Base-by-base conservation (phyloP, 208 protist genomes). In the Lotmaria passim region DNA sequence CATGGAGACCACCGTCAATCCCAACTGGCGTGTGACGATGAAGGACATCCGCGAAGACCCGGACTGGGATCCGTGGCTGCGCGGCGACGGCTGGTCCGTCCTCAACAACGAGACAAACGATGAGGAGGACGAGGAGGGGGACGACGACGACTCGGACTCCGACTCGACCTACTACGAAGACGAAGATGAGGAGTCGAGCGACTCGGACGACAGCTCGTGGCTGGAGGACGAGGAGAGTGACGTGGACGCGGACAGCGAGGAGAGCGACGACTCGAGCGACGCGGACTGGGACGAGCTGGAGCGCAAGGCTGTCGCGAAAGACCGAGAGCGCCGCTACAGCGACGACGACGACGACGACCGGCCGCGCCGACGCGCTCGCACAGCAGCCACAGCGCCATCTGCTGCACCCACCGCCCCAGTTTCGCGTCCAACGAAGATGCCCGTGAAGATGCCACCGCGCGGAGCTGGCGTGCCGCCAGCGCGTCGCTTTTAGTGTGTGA, bases 41-140 rank as follows among this genome's bases (percentile, higher is more conserved):
- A 94, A 97, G 78, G 77, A 86, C 31, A 97, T 99, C 50, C 77
- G 81, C 15, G 86, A 87, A 1, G 92, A 98, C 66, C 38, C 81
- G 8, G 85, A 96, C 31, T 94, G 91, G 93, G 74, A 96, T 52
- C 91, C 89, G 41, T 97, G 87, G 89, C 62, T 74, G 8, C 73
- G 80, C 0, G 80, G 79, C 8, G 86, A 78, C 3, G 87, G 94
- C 36, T 94, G 87, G 88, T 79, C 82, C 12, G 70, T 85, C 14
- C 55, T 90, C 53, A 91, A 90, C 70, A 81, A 93, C 36, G 90
- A 85, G 34, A 73, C 60, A n/a, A 78, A 83, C 41, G 93, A 93
- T 28, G 94, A 94, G 21, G 95, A 97, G 17, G 91, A 97, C n/a
- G 88, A 93, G 36, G 90, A 91, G 33, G 82, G 75, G 24, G 75